phyloP scores from a whole-genome alignment of 148 eudicot genomes.

The Camellia granthamiana region DNA sequence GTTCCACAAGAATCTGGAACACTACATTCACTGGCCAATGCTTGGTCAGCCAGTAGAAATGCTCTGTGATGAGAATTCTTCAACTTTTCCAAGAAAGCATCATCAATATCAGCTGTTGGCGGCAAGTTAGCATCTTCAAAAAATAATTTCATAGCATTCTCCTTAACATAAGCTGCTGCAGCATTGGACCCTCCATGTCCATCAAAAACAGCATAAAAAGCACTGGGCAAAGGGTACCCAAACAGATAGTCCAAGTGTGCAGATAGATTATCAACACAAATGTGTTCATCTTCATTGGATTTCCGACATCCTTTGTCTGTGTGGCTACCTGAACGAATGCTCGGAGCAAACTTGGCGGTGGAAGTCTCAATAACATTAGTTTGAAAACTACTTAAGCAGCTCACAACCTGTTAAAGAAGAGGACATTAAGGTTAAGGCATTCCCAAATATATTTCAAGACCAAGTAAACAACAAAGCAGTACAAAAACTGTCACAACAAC shows the following conservation, averaged over 20 bases:
- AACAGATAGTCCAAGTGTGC: slow-evolving; percentile 33
- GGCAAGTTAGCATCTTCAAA: slow-evolving; percentile 51
- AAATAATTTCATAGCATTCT: slow-evolving; percentile 43
- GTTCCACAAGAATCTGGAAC: slow-evolving; percentile 47
- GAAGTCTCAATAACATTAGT: slow-evolving; percentile 22
- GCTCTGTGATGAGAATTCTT: slow-evolving; percentile 32
- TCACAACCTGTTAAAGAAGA: slow-evolving; percentile 26
- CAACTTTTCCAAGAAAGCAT: slow-evolving; percentile 34
- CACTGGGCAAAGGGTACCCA: slow-evolving; percentile 35
- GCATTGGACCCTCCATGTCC: slow-evolving; percentile 69
- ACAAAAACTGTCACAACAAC: not conserved
- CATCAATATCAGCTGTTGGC: slow-evolving; percentile 32
- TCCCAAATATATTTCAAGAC: not conserved
- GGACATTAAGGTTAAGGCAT: not conserved
- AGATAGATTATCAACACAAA: slow-evolving; percentile 41
- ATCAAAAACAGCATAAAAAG: slow-evolving; percentile 65
- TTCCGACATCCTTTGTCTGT: slow-evolving; percentile 41
- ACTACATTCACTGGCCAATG: slow-evolving; percentile 42
- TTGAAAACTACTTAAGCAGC: slow-evolving; percentile 30
- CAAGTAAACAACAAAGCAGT: not conserved
- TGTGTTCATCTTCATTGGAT: slow-evolving; percentile 49
- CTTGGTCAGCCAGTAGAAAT: slow-evolving; percentile 44
- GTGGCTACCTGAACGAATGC: slow-evolving; percentile 51
- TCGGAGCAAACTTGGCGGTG: slow-evolving; percentile 23
- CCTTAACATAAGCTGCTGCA: slow-evolving; percentile 42